Evolutionary conservation across 768 basidiomycete genomes (phyloP).

Genomic region (Tylopilus intermedius): DNA sequence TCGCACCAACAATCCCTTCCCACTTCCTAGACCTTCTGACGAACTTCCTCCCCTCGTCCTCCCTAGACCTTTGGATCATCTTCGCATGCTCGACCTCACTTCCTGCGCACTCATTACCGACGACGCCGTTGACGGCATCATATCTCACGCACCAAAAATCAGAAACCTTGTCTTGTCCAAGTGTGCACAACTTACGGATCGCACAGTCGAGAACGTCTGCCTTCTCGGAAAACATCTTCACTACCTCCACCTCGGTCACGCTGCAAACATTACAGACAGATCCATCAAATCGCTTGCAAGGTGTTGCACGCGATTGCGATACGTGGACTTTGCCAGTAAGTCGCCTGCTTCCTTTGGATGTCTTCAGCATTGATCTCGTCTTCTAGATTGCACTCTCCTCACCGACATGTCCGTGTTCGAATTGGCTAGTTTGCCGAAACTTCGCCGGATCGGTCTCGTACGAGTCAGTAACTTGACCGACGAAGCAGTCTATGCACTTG

Average conservation of each 20-base stretch:
- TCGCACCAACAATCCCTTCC: conserved; percentile 41
- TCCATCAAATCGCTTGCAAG: conserved; percentile 81
- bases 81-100: conserved; percentile 92
- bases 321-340: conserved; percentile 95
- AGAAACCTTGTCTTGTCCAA: conserved; percentile 86
- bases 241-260: conserved; percentile 93
- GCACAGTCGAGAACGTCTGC: conserved; percentile 77
- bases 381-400: conserved; percentile 72
- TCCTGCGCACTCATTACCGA: conserved; percentile 79
- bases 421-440: conserved; percentile 78
- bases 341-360: conserved; percentile 11
- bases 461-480: conserved; percentile 91
- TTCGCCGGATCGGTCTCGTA: conserved; percentile 92
- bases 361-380: conserved; percentile 8
- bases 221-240: conserved; percentile 88
- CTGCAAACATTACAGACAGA: conserved; percentile 81
- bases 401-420: conserved; percentile 96
- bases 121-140: conserved; percentile 75
- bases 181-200: conserved; percentile 74
- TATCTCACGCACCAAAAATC: conserved; percentile 76
- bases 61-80: conserved; percentile 65
- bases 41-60: conserved; percentile 65
- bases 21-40: conserved; percentile 31
- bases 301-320: conserved; percentile 83
- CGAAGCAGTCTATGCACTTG: conserved; percentile 84